Evolutionary conservation across 139 green algal genomes (phyloP), one percentile per base, ranked within the genome.

Genomic region (Chlorella vulgaris): DNA sequence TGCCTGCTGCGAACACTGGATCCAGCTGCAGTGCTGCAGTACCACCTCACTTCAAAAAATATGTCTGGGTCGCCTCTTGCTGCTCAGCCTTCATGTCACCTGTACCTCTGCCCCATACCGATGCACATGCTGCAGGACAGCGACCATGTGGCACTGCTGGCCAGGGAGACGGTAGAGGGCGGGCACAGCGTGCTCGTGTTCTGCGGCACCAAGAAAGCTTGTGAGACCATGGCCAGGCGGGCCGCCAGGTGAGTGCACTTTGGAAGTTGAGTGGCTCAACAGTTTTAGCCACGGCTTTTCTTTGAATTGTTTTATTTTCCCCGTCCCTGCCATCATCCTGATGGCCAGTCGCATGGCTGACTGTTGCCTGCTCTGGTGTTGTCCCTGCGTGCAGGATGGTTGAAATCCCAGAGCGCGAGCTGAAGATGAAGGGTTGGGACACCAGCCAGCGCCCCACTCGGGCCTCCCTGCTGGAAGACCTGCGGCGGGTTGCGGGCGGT

Each of bases 131-230:
- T 38, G 58, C 39, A 67, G 24, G 94, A 98, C 78, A 40, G 73
- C 0, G 90, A 95, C 81, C 90, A 91, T 35, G 42, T 94, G 8
- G 91, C 84, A 0, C 38, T 81, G 67, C 91, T 99, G 1, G 78
- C 82, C 3, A 35, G 85, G 18, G 92, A 97, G 80, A 96, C 90
- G 0, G 76, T 95, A 33, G 38, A 87, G 29, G 78, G 88, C 2
- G 88, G 90, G 5, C 82, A 97, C 82, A 93, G 89, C n/a, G 93
- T 96, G 31, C 88, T 98, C 18, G 82, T 98, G 4, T 98, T 98
- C 82, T 98, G 95, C 83, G 84, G 76, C 53, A 92, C 91, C 55
- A 94, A 95, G 80, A 61, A 42, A 65, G 76, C 39, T n/a, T 93
- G 89, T 74, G 75, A 87, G 76, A 40, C 21, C 18, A 82, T 58